Percentiles rank a stretch among this genome's conserved stretches.
Conservation (phyloP, 1,284 basidiomycete genomes). For the Phellopilus nigrolimitatus region DNA sequence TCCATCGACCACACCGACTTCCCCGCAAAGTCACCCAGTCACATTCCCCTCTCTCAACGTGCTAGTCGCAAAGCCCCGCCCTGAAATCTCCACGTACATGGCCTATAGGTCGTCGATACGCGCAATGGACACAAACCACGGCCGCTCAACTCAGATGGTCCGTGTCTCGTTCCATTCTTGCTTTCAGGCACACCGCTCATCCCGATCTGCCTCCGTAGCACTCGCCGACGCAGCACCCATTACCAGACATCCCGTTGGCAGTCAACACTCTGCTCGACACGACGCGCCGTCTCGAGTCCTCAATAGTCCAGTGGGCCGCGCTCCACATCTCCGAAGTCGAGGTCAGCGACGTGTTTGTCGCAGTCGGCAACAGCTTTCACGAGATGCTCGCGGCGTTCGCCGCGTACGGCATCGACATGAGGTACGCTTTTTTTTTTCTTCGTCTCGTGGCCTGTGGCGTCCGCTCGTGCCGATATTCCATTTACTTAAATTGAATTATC, state of each 20-base stretch:
- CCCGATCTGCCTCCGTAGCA: neutral
- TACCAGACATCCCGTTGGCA: conserved; percentile 49
- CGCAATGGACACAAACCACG: neutral
- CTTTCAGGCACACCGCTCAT: neutral
- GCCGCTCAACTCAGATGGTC: conserved; percentile 1
- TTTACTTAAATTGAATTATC: conserved; percentile 17
- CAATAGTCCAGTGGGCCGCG: conserved; percentile 73
- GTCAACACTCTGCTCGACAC: conserved; percentile 85
- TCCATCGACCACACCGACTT: neutral
- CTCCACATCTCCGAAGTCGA: conserved; percentile 65
- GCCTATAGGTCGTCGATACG: conserved; percentile 1
- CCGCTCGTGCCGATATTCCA: neutral
- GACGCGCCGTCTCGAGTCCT: conserved; percentile 82
- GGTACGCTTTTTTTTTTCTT: conserved; percentile 41
- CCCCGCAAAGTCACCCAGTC: neutral
- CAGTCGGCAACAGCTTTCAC: conserved; percentile 93
- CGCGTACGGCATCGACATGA: conserved; percentile 74
- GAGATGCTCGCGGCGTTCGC: conserved; percentile 78
- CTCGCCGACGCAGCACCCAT: conserved; percentile 23
- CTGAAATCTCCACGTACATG: neutral
- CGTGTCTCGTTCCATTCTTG: neutral
- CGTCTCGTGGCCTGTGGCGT: conserved; percentile 3
- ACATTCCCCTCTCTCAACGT: neutral
- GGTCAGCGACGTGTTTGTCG: conserved; percentile 91
- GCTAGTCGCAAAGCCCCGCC: neutral